Evolutionary conservation across 306 rosid species (phyloP).

Genomic region (Cicer arietinum): DNA sequence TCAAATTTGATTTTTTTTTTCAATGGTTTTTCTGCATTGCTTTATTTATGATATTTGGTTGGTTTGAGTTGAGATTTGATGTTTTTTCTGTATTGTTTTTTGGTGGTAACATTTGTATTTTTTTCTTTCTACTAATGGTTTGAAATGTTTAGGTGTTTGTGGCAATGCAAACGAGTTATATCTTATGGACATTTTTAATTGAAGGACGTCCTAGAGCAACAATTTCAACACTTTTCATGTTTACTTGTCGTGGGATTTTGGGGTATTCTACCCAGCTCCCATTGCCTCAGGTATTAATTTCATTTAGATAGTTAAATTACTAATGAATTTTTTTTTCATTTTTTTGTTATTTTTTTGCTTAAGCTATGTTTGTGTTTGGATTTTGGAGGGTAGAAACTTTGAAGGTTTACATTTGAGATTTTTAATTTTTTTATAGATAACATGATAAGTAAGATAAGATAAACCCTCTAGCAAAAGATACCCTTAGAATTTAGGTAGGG

Average conservation of each 20-base stretch:
- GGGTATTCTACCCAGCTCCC: slow-evolving; percentile 96
- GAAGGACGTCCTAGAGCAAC: slow-evolving; percentile 94
- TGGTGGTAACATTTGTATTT: no score
- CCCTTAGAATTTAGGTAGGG: no score
- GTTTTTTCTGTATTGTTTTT: neutral
- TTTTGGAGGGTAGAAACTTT: no score
- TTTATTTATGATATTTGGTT: neutral
- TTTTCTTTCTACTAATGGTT: no score
- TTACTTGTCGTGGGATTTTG: slow-evolving; percentile 91
- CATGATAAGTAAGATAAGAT: no score
- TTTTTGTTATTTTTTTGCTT: neutral
- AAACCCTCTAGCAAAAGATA: no score
- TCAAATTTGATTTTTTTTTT: neutral
- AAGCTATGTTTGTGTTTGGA: no score
- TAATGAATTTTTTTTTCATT: neutral
- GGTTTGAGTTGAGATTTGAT: neutral
- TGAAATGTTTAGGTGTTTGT: slow-evolving; percentile 66
- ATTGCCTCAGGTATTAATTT: slow-evolving; percentile 73
- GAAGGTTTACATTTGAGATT: no score
- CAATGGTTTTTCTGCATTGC: neutral
- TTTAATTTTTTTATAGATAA: no score
- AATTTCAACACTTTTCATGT: slow-evolving; percentile 82
- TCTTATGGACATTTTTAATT: slow-evolving; percentile 82
- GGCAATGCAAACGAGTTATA: slow-evolving; percentile 86
- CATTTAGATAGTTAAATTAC: neutral